Evolutionary conservation across 768 basidiomycete genomes (phyloP).

Genomic region (Pisolithus orientalis): DNA sequence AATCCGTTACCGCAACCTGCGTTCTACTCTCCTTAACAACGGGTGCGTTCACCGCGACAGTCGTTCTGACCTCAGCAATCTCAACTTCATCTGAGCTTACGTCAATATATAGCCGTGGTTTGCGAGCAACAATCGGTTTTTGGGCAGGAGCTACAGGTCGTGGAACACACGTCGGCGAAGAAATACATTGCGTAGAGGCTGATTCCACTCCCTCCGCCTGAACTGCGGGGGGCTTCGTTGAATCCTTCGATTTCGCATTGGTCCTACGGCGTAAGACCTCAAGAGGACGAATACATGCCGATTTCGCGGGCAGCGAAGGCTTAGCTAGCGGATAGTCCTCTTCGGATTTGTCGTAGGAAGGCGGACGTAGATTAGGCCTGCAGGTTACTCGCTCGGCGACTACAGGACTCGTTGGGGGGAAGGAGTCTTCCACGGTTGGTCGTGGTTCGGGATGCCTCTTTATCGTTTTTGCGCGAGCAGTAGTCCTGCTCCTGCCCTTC

Average conservation of each 20-base stretch:
- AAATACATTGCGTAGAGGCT: background rate
- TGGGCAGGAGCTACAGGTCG: background rate
- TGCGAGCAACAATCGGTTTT: slow-evolving; percentile 2
- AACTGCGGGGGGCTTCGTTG: background rate
- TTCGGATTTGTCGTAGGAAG: slow-evolving; percentile 6
- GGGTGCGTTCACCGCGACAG: background rate
- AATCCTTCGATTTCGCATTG: slow-evolving; percentile 2
- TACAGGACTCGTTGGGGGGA: background rate
- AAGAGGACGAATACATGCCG: slow-evolving; percentile 20
- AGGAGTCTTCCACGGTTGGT: background rate
- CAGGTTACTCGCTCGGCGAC: background rate
- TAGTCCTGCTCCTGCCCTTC: background rate
- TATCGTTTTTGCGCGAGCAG: slow-evolving; percentile 4
- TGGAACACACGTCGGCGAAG: too few relatives aligned
- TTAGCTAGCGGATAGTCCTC: slow-evolving; percentile 1
- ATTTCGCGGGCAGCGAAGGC: background rate
- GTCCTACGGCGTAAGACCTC: slow-evolving; percentile 18
- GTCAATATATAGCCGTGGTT: slow-evolving; percentile 13
- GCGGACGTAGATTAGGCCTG: background rate
- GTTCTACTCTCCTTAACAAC: background rate
- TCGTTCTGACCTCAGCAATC: background rate
- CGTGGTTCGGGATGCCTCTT: background rate
- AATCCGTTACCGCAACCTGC: background rate
- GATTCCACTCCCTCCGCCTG: slow-evolving; percentile 10
- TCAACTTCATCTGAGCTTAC: slow-evolving; percentile 17